Conservation (phyloP, 306 rosid species). For the Cucurbita maxima region DNA sequence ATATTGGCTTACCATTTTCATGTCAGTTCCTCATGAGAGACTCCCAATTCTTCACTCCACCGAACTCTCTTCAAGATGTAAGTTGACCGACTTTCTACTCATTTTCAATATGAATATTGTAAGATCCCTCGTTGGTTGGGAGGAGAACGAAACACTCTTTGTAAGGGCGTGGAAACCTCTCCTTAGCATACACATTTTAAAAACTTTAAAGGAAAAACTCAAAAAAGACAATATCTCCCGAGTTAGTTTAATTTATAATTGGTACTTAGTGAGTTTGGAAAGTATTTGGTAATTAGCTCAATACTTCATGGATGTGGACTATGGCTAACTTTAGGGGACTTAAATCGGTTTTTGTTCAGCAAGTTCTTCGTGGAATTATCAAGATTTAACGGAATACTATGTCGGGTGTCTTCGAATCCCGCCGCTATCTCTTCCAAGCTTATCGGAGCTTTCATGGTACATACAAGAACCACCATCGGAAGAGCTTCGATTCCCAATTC, state of each 20-base stretch:
- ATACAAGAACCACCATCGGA: constrained; percentile 72
- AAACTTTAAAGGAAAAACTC: too few species aligned
- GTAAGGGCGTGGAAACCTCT: too few species aligned
- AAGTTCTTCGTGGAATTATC: constrained; percentile 38
- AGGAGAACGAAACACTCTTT: too few species aligned
- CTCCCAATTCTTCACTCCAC: constrained; percentile 28
- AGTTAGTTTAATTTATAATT: too few species aligned
- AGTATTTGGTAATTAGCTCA: too few species aligned
- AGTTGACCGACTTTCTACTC: constrained; percentile 5
- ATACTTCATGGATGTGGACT: neutral
- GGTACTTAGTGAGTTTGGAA: too few species aligned
- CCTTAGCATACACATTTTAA: too few species aligned
- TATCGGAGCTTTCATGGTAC: constrained; percentile 47
- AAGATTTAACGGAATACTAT: constrained; percentile 72
- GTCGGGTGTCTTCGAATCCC: constrained; percentile 42
- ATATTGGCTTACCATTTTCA: neutral
- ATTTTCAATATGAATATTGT: too few species aligned
- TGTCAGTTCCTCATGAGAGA: constrained; percentile 41
- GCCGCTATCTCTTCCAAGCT: constrained; percentile 44
- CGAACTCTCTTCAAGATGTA: constrained; percentile 48
- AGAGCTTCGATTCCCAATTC: constrained; percentile 61
- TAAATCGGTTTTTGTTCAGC: constrained; percentile 20
- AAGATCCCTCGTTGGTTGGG: too few species aligned
- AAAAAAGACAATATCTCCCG: too few species aligned
- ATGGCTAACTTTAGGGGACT: neutral